Evolutionary conservation across 768 basidiomycete species (phyloP).

Genomic region (Baorangia bicolor): DNA sequence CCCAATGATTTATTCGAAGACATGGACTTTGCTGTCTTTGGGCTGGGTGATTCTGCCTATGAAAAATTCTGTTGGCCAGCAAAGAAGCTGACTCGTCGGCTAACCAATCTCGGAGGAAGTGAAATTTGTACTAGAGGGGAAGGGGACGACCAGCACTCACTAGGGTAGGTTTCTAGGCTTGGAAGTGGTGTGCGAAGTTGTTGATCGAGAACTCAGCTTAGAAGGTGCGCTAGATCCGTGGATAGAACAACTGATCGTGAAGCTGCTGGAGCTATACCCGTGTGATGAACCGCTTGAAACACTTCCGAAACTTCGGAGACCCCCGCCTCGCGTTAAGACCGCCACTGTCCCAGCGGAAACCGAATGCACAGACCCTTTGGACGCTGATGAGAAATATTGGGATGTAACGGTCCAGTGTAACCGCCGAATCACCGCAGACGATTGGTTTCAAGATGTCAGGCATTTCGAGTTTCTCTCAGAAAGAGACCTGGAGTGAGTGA

Average conservation of each 20-base stretch:
- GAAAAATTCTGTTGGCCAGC: conserved; percentile 93
- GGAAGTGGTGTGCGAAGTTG: neutral
- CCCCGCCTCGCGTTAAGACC: conserved; percentile 32
- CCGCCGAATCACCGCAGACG: conserved; percentile 66
- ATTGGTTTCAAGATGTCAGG: conserved; percentile 95
- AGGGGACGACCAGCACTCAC: conserved; percentile 81
- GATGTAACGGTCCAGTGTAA: conserved; percentile 59
- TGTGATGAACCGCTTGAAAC: conserved; percentile 41
- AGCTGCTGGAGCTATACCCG: conserved; percentile 51
- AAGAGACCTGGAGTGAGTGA: conserved; percentile 55
- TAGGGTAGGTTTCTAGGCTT: conserved; percentile 54
- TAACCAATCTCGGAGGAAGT: conserved; percentile 63
- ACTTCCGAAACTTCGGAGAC: conserved; percentile 8
- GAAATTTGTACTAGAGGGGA: conserved; percentile 72
- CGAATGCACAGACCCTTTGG: conserved; percentile 30
- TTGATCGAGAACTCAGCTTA: conserved; percentile 42
- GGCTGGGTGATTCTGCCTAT: conserved; percentile 83
- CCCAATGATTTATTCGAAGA: conserved; percentile 79
- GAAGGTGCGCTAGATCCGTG: conserved; percentile 75
- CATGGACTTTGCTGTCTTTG: conserved; percentile 75
- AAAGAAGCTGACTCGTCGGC: conserved; percentile 69
- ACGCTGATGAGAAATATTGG: conserved; percentile 40
- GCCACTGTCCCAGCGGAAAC: conserved; percentile 15
- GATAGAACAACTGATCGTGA: conserved; percentile 49
- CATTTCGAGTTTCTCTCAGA: conserved; percentile 79